Evolutionary conservation across 371 early-diverging fungal genomes (phyloP).

Genomic region (Mucor velutinosus): DNA sequence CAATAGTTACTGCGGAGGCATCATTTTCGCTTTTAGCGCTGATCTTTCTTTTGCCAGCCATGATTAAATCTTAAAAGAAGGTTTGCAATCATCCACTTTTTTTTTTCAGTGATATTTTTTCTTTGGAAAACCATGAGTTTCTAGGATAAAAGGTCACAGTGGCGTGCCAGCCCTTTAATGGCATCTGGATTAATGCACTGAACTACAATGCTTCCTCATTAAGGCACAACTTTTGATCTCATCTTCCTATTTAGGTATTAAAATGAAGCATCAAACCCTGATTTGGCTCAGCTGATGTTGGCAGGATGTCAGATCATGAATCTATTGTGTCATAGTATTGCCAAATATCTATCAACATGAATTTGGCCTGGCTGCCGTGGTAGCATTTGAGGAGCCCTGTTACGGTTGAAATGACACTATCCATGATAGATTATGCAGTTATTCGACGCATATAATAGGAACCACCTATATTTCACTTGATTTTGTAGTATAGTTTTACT

Average conservation of each 20-base stretch:
- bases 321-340: background rate
- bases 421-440: too few species aligned
- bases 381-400: too few species aligned
- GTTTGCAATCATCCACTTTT: background rate
- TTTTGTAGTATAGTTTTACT: too few species aligned
- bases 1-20: constrained; percentile 27
- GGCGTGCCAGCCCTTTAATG: constrained; percentile 2
- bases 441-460: too few species aligned
- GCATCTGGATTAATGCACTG: background rate
- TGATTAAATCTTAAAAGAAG: constrained; percentile 4
- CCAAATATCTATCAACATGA: background rate
- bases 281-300: background rate
- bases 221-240: background rate
- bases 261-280: background rate
- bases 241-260: background rate
- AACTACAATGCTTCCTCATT: background rate
- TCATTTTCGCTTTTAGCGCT: constrained; percentile 7
- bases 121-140: background rate
- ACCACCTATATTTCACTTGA: too few species aligned
- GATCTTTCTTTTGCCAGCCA: constrained; percentile 24
- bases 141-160: constrained; percentile 10
- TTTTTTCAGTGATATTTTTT: background rate
- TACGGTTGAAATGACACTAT: too few species aligned
- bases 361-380: background rate
- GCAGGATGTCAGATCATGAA: background rate